Evolutionary conservation across 2,329 filamentous ascomycete genomes (phyloP), one percentile per base, ranked within the genome.

Genomic region (Sporothrix brasiliensis): DNA sequence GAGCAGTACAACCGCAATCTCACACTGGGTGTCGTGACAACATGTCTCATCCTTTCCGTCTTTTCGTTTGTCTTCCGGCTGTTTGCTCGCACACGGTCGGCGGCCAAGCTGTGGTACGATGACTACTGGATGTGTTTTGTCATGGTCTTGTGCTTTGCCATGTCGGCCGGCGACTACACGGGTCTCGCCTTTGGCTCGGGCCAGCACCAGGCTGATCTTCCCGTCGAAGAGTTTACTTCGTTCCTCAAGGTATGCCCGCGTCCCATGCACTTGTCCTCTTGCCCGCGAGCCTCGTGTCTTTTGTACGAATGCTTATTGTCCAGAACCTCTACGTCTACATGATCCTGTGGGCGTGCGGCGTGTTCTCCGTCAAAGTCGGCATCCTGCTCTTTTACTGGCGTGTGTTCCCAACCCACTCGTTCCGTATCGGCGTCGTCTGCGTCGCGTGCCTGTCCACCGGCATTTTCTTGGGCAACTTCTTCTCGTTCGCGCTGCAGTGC

Each of bases 341-440:
- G 68, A 68, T 73, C 14, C 44, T 73, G 56, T 73, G 72, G 72
- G 66, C 71, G 0, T 69, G 56, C 14, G 65, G 71, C 44, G 72
- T 73, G 16, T 72, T 73, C 34, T 41, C 58, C 30, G 71, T 72
- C 69, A 73, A 73, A 50, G 53, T 72, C 60, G 71, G 72, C 54
- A 73, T 73, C 24, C 65, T 73, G 27, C 68, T 73, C 4, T 73
- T 73, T 34, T 73, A 73, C 54, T 72, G 72, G 72, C 71, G 71
- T 16, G 71, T 73, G 3, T 72, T 73, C 24, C 69, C 71, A 6
- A 70, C 68, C 1, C 69, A 39, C 2, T 9, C 10, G 10, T 68
- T 72, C 53, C 72, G 69, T 19, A 41, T 68, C 9, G 71, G 69
- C 11, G 67, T 72, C 7, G 9, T 73, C 5, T 56, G 27, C 47